Evolutionary conservation across 169 alveolate genomes (phyloP).

Genomic region (Cryptosporidium tyzzeri): DNA sequence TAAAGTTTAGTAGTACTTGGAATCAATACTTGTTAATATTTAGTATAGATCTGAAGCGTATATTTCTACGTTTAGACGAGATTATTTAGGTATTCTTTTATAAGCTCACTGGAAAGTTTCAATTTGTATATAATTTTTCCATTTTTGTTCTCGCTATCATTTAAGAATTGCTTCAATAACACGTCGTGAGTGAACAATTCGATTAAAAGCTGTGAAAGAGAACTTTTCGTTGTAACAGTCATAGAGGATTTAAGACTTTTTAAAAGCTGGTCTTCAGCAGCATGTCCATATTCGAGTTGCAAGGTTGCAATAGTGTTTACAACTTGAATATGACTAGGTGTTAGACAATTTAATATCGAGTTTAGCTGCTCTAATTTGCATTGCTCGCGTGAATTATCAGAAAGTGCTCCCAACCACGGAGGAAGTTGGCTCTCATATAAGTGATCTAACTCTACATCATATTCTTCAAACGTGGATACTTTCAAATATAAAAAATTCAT

Average conservation of each 20-base stretch:
- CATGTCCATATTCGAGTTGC: slow-evolving; percentile 31
- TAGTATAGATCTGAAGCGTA: background rate
- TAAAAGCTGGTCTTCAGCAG: slow-evolving; percentile 42
- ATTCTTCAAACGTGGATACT: slow-evolving; percentile 40
- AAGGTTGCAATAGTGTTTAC: slow-evolving; percentile 35
- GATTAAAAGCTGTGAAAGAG: slow-evolving; percentile 55
- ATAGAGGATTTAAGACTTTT: slow-evolving; percentile 44
- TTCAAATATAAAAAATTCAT: slow-evolving; percentile 53
- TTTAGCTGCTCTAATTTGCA: slow-evolving; percentile 24
- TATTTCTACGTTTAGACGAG: background rate
- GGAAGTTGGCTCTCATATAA: slow-evolving; percentile 17
- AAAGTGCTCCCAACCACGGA: slow-evolving; percentile 20
- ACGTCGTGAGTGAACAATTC: slow-evolving; percentile 54
- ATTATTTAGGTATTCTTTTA: slow-evolving; percentile 14
- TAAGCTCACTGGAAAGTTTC: slow-evolving; percentile 19
- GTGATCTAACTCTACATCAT: slow-evolving; percentile 39
- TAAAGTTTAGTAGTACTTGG: background rate
- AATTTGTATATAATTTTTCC: background rate
- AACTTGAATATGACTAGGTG: slow-evolving; percentile 64
- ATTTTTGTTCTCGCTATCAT: background rate
- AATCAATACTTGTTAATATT: background rate
- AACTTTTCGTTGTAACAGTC: slow-evolving; percentile 49
- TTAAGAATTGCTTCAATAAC: slow-evolving; percentile 1
- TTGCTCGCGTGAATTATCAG: background rate
- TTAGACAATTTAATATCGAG: slow-evolving; percentile 50